Base-by-base conservation (phyloP, 2,329 filamentous ascomycete species). In the Stagonosporopsis tanaceti region DNA sequence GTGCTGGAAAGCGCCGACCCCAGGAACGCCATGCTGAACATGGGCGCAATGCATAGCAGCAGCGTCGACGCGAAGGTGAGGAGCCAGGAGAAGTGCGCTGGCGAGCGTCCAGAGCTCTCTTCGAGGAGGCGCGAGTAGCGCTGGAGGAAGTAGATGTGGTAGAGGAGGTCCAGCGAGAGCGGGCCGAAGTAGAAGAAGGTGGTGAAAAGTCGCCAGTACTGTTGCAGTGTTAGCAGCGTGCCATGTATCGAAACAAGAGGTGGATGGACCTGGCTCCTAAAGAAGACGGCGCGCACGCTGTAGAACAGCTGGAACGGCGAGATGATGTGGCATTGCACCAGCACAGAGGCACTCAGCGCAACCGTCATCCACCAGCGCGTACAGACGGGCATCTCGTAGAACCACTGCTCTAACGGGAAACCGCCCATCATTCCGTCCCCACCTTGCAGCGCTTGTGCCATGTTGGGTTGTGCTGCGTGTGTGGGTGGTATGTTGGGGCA, bases 121-220 rank as follows among this genome's bases (percentile, higher is more conserved):
- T 99, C 95, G 44, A 99, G 87, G 40, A 98, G 89, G 47, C 95
- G 90, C 6, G 94, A 93, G 78, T 99, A 99, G 55, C 95, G 90
- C 76, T 97, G 93, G 56, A 97, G 89, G 80, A 99, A 99, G 85
- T 97, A 99, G 76, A 98, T 91, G 77, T 98, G 94, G 82, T 97
- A 98, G 67, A 98, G 84, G 38, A 99, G 88, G 76, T 98, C 95
- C 73, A 99, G 87, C 28, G 90, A 95, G 64, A 98, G 87, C 2
- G 94, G 93, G 2, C 95, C 95, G 74, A 98, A 98, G 81, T 98
- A 99, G 72, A 98, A 87, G 80, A 99, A 99, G 1, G 94, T 97
- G 2, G 94, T 96, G 38, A 97, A 72, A n/a, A 99, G 83, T 38
- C 95, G 90, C 95, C 95, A 99, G 78, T 97, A 98, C 92, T 97